Conservation (phyloP, 352 stramenopile genomes). For the Vaucheria bursata region DNA sequence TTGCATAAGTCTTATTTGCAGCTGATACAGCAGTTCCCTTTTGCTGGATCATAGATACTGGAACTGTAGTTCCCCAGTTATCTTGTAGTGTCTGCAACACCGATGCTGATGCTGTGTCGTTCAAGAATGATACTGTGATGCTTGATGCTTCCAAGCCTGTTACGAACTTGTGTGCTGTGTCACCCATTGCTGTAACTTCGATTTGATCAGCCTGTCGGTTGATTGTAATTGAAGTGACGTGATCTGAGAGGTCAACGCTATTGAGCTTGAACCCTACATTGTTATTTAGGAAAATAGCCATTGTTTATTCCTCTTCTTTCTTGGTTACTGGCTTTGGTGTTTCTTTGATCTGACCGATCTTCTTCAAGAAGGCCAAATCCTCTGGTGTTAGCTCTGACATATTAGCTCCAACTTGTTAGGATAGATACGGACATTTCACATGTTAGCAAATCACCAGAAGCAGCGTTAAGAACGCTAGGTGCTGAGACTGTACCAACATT, state of each 20-base stretch:
- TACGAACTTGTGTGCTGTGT: slow-evolving; percentile 6
- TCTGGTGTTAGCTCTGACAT: slow-evolving; percentile 6
- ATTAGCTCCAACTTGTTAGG: slow-evolving; percentile 7
- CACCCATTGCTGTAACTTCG: slow-evolving; percentile 5
- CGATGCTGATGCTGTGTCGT: slow-evolving; percentile 4
- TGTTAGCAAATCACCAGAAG: slow-evolving; percentile 7
- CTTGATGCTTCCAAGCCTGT: slow-evolving; percentile 5
- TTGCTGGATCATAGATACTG: slow-evolving; percentile 7
- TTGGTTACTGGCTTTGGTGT: slow-evolving; percentile 6
- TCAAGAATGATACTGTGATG: slow-evolving; percentile 8
- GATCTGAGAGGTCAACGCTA: slow-evolving; percentile 5
- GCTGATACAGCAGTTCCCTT: slow-evolving; percentile 5
- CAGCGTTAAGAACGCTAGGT: slow-evolving; percentile 5
- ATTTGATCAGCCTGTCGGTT: slow-evolving; percentile 6
- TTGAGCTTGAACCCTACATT: slow-evolving; percentile 7
- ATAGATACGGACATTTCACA: slow-evolving; percentile 8
- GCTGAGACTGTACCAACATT: slow-evolving; percentile 6
- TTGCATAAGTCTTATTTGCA: slow-evolving; percentile 8
- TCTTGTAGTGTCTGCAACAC: slow-evolving; percentile 6
- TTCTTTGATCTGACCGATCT: slow-evolving; percentile 7
- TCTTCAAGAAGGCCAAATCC: slow-evolving; percentile 6
- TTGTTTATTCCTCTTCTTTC: slow-evolving; percentile 8
- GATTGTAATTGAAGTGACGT: slow-evolving; percentile 8
- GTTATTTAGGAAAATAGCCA: slow-evolving; percentile 8
- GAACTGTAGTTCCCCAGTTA: slow-evolving; percentile 6